Conservation (phyloP, 352 stramenopile genomes). For the Blastocystis sp. region DNA sequence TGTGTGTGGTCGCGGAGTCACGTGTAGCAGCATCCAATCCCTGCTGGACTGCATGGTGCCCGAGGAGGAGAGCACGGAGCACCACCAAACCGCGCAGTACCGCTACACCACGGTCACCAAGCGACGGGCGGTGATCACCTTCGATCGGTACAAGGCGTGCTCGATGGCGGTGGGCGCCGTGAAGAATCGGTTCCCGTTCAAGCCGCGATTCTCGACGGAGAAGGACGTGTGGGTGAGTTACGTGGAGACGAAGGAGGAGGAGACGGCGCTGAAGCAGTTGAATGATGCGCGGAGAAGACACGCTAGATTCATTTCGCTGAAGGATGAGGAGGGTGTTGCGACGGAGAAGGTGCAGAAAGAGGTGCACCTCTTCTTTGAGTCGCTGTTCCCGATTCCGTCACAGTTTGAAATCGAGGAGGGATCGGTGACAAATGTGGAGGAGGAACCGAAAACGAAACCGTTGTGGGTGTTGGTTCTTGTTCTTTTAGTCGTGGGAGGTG, state of each 20-base stretch:
- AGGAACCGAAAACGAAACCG: neutral
- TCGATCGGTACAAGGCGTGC: conserved; percentile 67
- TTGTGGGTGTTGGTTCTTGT: neutral
- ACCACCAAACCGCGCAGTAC: neutral
- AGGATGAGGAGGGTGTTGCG: conserved; percentile 90
- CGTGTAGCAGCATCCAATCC: conserved; percentile 6
- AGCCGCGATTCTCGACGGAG: conserved; percentile 81
- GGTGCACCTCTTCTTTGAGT: conserved; percentile 88
- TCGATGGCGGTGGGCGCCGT: conserved; percentile 78
- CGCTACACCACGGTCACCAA: conserved; percentile 8
- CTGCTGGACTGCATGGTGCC: conserved; percentile 31
- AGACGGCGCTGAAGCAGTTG: conserved; percentile 85
- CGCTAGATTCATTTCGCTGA: conserved; percentile 94
- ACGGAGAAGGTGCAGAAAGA: conserved; percentile 83
- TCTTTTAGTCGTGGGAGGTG: conserved; percentile 20
- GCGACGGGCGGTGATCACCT: conserved; percentile 41
- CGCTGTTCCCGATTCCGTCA: conserved; percentile 87
- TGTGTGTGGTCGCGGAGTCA: conserved; percentile 72
- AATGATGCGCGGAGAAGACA: conserved; percentile 86
- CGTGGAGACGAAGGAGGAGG: conserved; percentile 90
- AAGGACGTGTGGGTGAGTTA: conserved; percentile 85
- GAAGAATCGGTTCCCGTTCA: conserved; percentile 80
- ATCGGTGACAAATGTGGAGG: conserved; percentile 71
- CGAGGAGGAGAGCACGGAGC: conserved; percentile 24
- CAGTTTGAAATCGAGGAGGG: conserved; percentile 85